These are phyloP conservation scores for Iberis pinnata DNA, from an alignment of 345 rosid species.

Conservation along the genomic window DNA sequence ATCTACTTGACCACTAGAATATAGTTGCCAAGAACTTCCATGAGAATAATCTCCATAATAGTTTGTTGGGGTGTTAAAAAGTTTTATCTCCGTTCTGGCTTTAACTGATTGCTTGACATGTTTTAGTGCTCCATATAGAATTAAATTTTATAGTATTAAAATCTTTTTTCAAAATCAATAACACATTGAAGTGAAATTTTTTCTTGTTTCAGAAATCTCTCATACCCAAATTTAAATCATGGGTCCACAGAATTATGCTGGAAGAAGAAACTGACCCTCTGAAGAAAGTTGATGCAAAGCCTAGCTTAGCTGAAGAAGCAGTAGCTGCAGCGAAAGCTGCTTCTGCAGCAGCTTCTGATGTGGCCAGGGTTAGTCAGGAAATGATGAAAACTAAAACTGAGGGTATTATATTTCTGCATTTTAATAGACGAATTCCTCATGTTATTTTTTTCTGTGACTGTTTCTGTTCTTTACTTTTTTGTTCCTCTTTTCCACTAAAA, in stretches of 20 bases:
- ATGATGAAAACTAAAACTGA: constrained; percentile 56
- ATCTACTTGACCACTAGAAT: neutral
- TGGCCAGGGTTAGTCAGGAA: constrained; percentile 84
- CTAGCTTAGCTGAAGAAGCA: constrained; percentile 83
- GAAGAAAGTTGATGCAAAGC: constrained; percentile 43
- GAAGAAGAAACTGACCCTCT: constrained; percentile 64
- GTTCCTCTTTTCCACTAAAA: constrained; percentile 2
- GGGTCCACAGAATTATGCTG: constrained; percentile 70
- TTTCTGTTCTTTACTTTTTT: neutral
- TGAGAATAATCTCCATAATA: neutral
- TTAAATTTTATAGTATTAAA: constrained; percentile 2
- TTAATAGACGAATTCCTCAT: neutral
- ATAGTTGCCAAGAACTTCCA: neutral
- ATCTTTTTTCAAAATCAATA: constrained; percentile 4
- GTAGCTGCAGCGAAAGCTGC: constrained; percentile 93
- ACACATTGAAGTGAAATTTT: constrained; percentile 12
- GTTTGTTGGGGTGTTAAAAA: constrained; percentile 7
- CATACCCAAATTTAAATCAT: constrained; percentile 71
- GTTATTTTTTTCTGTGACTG: neutral
- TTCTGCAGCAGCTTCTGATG: constrained; percentile 82
- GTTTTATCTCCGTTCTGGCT: neutral
- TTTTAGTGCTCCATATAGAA: constrained; percentile 1
- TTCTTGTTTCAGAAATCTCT: constrained; percentile 56
- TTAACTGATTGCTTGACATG: constrained; percentile 5
- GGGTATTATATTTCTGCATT: constrained; percentile 36